Conservation (phyloP, 2,329 filamentous ascomycete species). For the Ceratocystis smalleyi region DNA sequence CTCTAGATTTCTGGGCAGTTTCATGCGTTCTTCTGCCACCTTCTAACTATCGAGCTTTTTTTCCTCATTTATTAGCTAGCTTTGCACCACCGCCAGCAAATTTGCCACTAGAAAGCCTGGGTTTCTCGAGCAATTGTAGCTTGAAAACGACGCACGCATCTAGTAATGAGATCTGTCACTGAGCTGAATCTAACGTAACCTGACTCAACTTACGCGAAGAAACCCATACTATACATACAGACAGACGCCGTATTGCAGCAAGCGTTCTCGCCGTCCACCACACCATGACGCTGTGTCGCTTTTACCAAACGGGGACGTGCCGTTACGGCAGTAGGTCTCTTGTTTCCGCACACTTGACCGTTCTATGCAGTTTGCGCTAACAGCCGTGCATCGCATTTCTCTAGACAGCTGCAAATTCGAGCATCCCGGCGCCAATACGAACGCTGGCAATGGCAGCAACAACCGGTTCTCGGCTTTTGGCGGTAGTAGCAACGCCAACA, state of each 20-base stretch:
- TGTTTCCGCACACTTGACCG: neutral
- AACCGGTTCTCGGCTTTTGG: conserved; percentile 10
- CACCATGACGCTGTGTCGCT: conserved; percentile 17
- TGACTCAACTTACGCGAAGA: neutral
- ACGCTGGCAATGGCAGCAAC: conserved; percentile 17
- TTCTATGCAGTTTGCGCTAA: neutral
- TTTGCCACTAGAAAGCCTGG: neutral
- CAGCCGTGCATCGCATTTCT: neutral
- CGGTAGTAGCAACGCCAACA: conserved; percentile 17
- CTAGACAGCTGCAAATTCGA: conserved; percentile 41
- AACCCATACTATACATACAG: neutral
- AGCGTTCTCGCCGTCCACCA: neutral
- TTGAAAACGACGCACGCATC: neutral
- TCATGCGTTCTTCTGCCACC: neutral
- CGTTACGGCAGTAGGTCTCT: conserved; percentile 33
- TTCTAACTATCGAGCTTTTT: neutral
- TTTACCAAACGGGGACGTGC: conserved; percentile 29
- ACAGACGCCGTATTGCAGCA: neutral
- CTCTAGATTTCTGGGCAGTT: neutral
- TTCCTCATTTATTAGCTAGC: neutral
- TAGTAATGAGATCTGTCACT: neutral
- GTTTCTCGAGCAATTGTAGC: neutral
- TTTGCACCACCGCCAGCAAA: neutral
- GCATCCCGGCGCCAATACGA: conserved; percentile 31
- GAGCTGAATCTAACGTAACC: neutral